Percentiles rank a stretch among this genome's conserved stretches.
These are phyloP conservation scores for Litsea cubeba DNA, from an alignment of 164 flowering plant species.

Conservation along the genomic window DNA sequence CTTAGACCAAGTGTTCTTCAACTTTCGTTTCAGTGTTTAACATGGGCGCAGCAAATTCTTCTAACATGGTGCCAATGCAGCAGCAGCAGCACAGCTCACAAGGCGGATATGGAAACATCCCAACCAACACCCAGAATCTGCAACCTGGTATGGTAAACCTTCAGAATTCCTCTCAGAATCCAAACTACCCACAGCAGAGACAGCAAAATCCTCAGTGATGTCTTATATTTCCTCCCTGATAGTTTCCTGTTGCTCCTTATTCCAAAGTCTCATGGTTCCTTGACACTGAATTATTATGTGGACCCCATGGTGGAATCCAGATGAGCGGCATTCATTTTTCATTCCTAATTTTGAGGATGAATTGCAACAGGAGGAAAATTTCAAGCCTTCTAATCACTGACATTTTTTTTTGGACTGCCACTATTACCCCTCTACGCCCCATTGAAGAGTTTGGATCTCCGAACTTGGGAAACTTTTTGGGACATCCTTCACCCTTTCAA, in stretches of 20 bases:
- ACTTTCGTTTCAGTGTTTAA: constrained; percentile 58
- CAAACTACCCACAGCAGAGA: constrained; percentile 68
- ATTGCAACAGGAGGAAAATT: background rate
- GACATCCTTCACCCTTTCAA: background rate
- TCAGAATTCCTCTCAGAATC: constrained; percentile 59
- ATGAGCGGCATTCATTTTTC: background rate
- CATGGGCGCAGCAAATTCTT: constrained; percentile 63
- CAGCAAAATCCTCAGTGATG: constrained; percentile 59
- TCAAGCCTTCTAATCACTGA: background rate
- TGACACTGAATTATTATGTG: background rate
- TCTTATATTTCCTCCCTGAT: background rate
- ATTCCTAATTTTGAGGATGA: background rate
- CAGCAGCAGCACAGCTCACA: constrained; percentile 53
- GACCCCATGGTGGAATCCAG: background rate
- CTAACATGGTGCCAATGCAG: constrained; percentile 60
- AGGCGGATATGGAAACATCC: constrained; percentile 67
- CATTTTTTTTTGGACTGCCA: background rate
- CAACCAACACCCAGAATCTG: constrained; percentile 56
- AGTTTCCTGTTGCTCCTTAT: background rate
- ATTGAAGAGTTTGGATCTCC: background rate
- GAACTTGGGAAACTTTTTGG: background rate
- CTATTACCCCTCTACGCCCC: background rate
- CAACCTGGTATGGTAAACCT: constrained; percentile 58
- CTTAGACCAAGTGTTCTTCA: background rate
- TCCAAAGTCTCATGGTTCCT: background rate